Evolutionary conservation across 345 rosid genomes (phyloP).

Genomic region (Salix caprea): DNA sequence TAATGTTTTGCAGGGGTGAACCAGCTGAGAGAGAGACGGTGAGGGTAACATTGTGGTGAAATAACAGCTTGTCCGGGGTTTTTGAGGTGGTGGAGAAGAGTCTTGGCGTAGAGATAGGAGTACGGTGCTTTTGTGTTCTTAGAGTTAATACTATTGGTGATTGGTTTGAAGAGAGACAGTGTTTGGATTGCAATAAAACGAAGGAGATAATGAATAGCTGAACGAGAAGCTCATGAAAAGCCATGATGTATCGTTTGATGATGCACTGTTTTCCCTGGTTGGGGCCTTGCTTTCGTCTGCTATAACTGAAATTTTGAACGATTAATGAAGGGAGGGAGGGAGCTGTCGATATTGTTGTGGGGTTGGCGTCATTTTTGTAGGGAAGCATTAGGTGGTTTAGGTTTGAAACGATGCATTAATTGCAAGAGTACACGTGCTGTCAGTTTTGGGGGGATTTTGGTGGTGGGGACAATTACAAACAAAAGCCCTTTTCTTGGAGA

Average conservation of each 20-base stretch:
- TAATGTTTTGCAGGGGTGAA: slow-evolving; percentile 55
- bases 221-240: slow-evolving; percentile 6
- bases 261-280: background rate
- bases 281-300: background rate
- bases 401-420: background rate
- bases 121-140: slow-evolving; percentile 26
- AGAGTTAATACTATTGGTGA: slow-evolving; percentile 41
- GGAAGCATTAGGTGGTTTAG: no score
- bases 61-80: slow-evolving; percentile 35
- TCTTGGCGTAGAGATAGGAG: slow-evolving; percentile 2
- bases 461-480: background rate
- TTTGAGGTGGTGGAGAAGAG: slow-evolving; percentile 22
- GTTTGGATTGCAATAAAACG: slow-evolving; percentile 25
- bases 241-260: slow-evolving; percentile 10
- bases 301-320: background rate
- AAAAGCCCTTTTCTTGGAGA: background rate
- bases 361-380: background rate
- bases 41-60: slow-evolving; percentile 52
- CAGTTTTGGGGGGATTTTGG: background rate
- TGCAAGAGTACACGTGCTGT: background rate
- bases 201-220: slow-evolving; percentile 13
- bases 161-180: slow-evolving; percentile 31
- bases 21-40: slow-evolving; percentile 63
- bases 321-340: background rate
- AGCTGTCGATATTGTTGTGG: background rate